A percentile compares a stretch with the other conserved stretches of the same genome.
These are phyloP conservation scores for Bruguiera gymnorhiza DNA, from an alignment of 345 rosid species.

Conservation along the genomic window DNA sequence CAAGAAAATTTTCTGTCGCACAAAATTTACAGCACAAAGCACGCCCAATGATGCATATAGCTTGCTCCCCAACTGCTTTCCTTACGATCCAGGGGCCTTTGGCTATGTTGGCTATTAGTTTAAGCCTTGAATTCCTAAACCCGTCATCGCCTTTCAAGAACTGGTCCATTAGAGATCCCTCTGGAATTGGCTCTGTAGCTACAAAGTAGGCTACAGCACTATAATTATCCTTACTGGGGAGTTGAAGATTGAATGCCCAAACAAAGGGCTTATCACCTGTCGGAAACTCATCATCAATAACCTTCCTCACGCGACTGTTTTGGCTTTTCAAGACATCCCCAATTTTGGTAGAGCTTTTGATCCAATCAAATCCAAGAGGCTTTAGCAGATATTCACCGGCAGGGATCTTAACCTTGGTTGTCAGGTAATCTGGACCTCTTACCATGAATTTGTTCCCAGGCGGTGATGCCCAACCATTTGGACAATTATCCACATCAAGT, in stretches of 20 bases:
- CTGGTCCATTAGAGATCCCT: conserved; percentile 68
- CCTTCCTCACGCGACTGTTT: conserved; percentile 59
- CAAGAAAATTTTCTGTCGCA: conserved; percentile 49
- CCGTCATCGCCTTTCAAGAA: conserved; percentile 80
- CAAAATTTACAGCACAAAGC: conserved; percentile 66
- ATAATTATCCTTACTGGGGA: conserved; percentile 84
- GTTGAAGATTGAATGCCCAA: conserved; percentile 94
- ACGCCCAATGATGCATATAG: conserved; percentile 87
- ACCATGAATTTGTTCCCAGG: conserved; percentile 72
- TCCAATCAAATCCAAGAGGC: conserved; percentile 92
- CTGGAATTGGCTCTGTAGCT: conserved; percentile 49
- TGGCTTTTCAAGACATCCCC: conserved; percentile 53
- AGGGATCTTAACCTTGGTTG: conserved; percentile 66
- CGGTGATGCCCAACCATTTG: conserved; percentile 87
- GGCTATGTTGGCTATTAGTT: conserved; percentile 88
- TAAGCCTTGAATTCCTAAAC: conserved; percentile 73
- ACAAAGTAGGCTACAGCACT: conserved; percentile 88
- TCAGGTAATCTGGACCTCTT: conserved; percentile 80
- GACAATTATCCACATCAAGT: conserved; percentile 58
- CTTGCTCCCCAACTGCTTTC: conserved; percentile 98
- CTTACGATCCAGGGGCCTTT: conserved; percentile 96
- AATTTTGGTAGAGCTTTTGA: conserved; percentile 61
- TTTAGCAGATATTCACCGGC: conserved; percentile 67
- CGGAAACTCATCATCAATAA: conserved; percentile 52
- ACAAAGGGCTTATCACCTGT: conserved; percentile 65